Evolutionary conservation across 2,329 filamentous ascomycete species (phyloP).

Genomic region (Cryphonectria japonica): DNA sequence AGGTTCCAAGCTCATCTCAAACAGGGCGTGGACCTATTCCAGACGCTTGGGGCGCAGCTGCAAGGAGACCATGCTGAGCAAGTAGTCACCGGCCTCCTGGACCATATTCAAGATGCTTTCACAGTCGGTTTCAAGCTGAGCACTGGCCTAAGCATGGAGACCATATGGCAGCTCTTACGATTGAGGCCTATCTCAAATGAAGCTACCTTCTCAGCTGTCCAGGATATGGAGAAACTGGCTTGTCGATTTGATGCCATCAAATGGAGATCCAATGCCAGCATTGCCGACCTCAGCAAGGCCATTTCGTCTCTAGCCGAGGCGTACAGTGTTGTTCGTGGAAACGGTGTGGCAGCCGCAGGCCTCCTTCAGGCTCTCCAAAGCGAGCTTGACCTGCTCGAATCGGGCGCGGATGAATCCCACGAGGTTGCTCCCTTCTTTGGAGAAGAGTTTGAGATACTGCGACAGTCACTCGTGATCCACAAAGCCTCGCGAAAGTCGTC

Average conservation of each 20-base stretch:
- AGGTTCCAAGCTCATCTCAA: slow-evolving; percentile 66
- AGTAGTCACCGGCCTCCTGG: slow-evolving; percentile 46
- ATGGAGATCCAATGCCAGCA: slow-evolving; percentile 59
- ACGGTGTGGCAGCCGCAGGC: slow-evolving; percentile 45
- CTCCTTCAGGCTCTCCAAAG: slow-evolving; percentile 54
- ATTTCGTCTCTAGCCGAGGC: slow-evolving; percentile 59
- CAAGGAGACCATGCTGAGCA: slow-evolving; percentile 38
- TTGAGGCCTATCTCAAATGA: slow-evolving; percentile 60
- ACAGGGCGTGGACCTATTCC: slow-evolving; percentile 51
- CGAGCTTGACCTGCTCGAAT: slow-evolving; percentile 58
- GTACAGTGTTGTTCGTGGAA: slow-evolving; percentile 58
- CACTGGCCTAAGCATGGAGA: slow-evolving; percentile 80
- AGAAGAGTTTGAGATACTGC: slow-evolving; percentile 59
- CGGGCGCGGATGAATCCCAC: slow-evolving; percentile 45
- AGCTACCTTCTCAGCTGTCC: slow-evolving; percentile 49
- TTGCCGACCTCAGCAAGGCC: slow-evolving; percentile 56
- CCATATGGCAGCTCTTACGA: slow-evolving; percentile 73
- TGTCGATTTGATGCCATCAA: slow-evolving; percentile 62
- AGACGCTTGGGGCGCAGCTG: slow-evolving; percentile 36
- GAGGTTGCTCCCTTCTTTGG: slow-evolving; percentile 55
- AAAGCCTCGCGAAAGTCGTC: slow-evolving; percentile 32
- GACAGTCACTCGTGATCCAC: slow-evolving; percentile 55
- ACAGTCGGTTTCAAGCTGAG: slow-evolving; percentile 71
- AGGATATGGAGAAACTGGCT: slow-evolving; percentile 60
- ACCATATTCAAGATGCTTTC: slow-evolving; percentile 60